These are phyloP conservation scores for Daphne laureola DNA, from an alignment of 441 rosid genomes.

Conservation along the genomic window DNA sequence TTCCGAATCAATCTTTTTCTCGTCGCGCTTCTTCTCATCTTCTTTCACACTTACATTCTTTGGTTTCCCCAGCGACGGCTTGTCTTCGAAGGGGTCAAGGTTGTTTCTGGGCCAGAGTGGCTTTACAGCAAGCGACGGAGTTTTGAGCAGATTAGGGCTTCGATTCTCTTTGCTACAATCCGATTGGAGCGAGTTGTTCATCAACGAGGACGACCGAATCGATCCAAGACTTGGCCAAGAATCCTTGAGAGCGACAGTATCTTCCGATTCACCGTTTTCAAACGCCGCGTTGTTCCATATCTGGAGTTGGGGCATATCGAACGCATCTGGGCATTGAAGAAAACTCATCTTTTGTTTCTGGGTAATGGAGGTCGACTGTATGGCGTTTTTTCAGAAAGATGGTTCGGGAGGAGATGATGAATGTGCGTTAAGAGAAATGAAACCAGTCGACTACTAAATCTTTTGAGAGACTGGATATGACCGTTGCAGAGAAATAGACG, in stretches of 20 bases:
- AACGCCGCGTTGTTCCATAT: constrained; percentile 93
- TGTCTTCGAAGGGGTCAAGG: constrained; percentile 14
- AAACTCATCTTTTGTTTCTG: constrained; percentile 37
- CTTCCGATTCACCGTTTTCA: constrained; percentile 57
- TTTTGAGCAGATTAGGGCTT: constrained; percentile 27
- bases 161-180: constrained; percentile 62
- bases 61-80: constrained; percentile 18
- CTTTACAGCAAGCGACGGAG: constrained; percentile 34
- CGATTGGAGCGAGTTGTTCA: constrained; percentile 46
- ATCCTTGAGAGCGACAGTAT: constrained; percentile 24
- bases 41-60: constrained; percentile 15
- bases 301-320: constrained; percentile 48
- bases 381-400: constrained; percentile 2
- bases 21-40: constrained; percentile 26
- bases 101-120: constrained; percentile 26
- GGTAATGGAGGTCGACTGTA: background rate
- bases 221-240: constrained; percentile 42
- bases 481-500: constrained; percentile 74
- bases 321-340: constrained; percentile 34
- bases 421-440: constrained; percentile 2
- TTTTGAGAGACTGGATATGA: constrained; percentile 32
- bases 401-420: background rate
- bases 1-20: constrained; percentile 58
- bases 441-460: no score
- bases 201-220: constrained; percentile 17